Evolutionary conservation across 2,329 filamentous ascomycete genomes (phyloP), one percentile per base, ranked within the genome.

Genomic region (Paraphaeosphaeria sporulosa): DNA sequence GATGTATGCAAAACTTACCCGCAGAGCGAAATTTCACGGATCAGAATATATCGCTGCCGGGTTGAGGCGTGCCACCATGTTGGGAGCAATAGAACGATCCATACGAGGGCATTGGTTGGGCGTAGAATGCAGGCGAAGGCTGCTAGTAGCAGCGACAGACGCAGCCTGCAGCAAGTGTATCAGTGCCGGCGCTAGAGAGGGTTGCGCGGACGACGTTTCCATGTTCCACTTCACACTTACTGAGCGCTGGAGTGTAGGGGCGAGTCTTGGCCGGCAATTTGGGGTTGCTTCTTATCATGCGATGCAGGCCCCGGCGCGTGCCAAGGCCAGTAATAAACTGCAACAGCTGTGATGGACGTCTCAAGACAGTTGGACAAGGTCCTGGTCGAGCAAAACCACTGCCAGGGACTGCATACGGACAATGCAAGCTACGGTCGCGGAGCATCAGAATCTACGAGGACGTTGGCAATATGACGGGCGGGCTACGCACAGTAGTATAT

Each of bases 321-420:
- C 94, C 95, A 98, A 13, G 95, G 94, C 91, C 93, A 98, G 69
- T 89, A 87, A 74, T 88, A 88, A 48, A 98, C 82, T 1, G 93
- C 94, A 70, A 88, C 84, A 60, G 91, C 83, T 4, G 94, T 97
- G 67, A 99, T 80, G 0, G 91, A 91, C n/a, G 90, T 93, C 82
- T 99, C 95, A 4, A 98, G 82, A 55, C 90, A 95, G 79, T 99
- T 99, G 57, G 94, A 97, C 72, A 99, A 90, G 0, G 95, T 97
- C 49, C 95, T 87, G 0, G 93, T 94, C 1, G 93, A 95, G 79
- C 90, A 95, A 79, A 95, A 98, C 92, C 92, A 98, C 76, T 97
- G 93, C 93, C 95, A 99, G 7, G 95, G 92, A 77, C 89, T 96
- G 70, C 89, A 81, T 46, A 91, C 77, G 3, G 88, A 89, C 79